Evolutionary conservation across 2,329 filamentous ascomycete species (phyloP), one percentile per base, ranked within the genome.

Genomic region (Didymosphaeria variabile): DNA sequence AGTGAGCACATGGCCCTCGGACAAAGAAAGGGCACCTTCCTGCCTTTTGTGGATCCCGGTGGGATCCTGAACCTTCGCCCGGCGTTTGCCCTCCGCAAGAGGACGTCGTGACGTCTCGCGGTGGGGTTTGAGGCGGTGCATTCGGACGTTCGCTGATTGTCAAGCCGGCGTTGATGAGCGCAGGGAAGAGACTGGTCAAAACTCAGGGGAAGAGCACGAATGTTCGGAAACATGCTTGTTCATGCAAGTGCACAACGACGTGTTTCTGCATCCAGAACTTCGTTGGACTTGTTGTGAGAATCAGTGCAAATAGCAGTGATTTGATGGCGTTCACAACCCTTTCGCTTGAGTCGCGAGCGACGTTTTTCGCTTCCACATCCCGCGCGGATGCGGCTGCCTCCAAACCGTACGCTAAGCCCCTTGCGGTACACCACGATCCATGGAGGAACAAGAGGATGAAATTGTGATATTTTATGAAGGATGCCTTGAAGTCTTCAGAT

Each of bases 41-140:
- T 55, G 52, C 38, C 52, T 13, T 26, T 55, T 55, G 52, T 55
- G 52, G 52, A 45, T 21, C 38, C 52, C 36, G 31, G 23, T 21
- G 38, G 38, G 26, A 3, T 29, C 21, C 31, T 51, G 13, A 19
- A 51, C 12, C 7, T 5, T 51, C 49, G 31, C 49, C 49, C 31
- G 49, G 49, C 19, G 31, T 51, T 51, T 36, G 38, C 9, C 23
- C 38, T 29, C 38, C 23, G 19, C 19, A 15, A 54, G 13, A 31
- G 23, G 12, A 44, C 51, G 12, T 54, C 17, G 36, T 44, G 36
- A 44, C 26, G 23, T 44, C 9, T 55, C 52, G 23, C 52, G 15
- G 36, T 55, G 52, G 52, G 52, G 36, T n/a, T 55, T 32, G 52
- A 44, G 52, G 52, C 52, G 50, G 34, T 53, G 50, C 52, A 45